Evolutionary conservation across 768 basidiomycete species (phyloP), one percentile per base, ranked within the genome.

Genomic region (Mycena maculata): DNA sequence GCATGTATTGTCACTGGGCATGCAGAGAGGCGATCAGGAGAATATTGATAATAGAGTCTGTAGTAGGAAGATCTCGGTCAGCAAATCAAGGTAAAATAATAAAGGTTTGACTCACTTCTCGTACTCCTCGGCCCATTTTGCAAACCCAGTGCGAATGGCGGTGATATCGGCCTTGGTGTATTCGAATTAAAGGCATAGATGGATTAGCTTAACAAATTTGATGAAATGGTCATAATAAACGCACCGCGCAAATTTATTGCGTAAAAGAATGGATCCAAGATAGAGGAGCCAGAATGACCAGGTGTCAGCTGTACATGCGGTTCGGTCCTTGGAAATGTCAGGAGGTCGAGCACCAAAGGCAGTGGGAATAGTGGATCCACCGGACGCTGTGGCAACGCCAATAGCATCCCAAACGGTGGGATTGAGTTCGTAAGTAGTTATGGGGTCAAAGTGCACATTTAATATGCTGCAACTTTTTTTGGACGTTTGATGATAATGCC

Each of bases 371-470:
- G 31, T 59, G 16, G 31, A 28, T 9, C 57, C 44, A 13, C 44
- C 31, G 1, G 4, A 13, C 25, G 31, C 38, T 13, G 44, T n/a
- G 8, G 57, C 57, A 9, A n/a, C 30, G 9, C 44, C 44, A 12
- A 59, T 78, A 2, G 74, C 73, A 1, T 81, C 73, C 81, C 81
- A 83, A 1, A 82, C 73, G 0, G 69, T 30, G 5, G 61, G 63
- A 0, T 38, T 22, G 1, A 75, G 47, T 15, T 65, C 41, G 53
- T 81, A 81, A n/a, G n/a, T n/a, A n/a, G n/a, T n/a, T n/a, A n/a
- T n/a, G n/a, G n/a, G n/a, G n/a, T n/a, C n/a, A n/a, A n/a, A n/a
- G n/a, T n/a, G n/a, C n/a, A n/a, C n/a, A n/a, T n/a, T n/a, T n/a
- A n/a, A n/a, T n/a, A n/a, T n/a, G n/a, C n/a, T n/a, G n/a, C n/a